A percentile compares a stretch with the other conserved stretches of the same genome.
Conservation (phyloP, 2,329 filamentous ascomycete genomes). For the Cucurbitaria berberidis region DNA sequence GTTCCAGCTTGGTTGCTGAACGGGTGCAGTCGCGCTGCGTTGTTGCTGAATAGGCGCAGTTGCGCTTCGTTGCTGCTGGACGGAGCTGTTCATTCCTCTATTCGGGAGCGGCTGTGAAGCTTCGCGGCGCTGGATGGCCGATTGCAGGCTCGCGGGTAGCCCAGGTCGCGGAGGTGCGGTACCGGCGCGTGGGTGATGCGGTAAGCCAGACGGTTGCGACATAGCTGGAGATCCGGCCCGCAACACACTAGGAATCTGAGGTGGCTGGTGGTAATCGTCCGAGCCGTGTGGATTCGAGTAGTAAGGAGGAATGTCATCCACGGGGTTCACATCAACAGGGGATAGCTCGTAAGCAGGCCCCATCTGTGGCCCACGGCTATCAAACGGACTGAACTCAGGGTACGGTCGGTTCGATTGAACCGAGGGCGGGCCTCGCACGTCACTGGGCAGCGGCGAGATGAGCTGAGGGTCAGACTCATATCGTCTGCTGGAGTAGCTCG, state of each 20-base stretch:
- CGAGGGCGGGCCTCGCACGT: conserved; percentile 19
- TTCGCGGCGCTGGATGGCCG: conserved; percentile 46
- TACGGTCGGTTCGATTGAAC: conserved; percentile 24
- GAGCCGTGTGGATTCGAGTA: conserved; percentile 27
- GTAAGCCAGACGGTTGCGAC: conserved; percentile 26
- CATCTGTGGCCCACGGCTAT: conserved; percentile 31
- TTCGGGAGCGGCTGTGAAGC: conserved; percentile 41
- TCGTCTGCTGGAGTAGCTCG: conserved; percentile 30
- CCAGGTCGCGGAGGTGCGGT: conserved; percentile 43
- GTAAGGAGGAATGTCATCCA: conserved; percentile 23
- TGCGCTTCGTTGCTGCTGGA: conserved; percentile 41
- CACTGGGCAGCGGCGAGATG: conserved; percentile 28
- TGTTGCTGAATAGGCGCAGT: conserved; percentile 46
- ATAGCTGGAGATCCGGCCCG: conserved; percentile 39
- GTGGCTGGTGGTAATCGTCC: conserved; percentile 29
- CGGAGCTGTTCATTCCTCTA: conserved; percentile 31
- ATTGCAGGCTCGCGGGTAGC: conserved; percentile 41
- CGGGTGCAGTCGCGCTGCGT: conserved; percentile 45
- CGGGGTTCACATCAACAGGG: conserved; percentile 38
- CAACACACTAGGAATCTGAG: conserved; percentile 33
- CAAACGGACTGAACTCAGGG: conserved; percentile 42
- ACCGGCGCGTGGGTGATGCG: conserved; percentile 24
- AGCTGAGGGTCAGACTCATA: conserved; percentile 31
- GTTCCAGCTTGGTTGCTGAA: conserved; percentile 38
- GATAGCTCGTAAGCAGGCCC: conserved; percentile 44